A percentile compares a stretch with the other conserved stretches of the same genome.
phyloP scores from a whole-genome alignment of 139 green algal species.

The Volvox reticuliferus region DNA sequence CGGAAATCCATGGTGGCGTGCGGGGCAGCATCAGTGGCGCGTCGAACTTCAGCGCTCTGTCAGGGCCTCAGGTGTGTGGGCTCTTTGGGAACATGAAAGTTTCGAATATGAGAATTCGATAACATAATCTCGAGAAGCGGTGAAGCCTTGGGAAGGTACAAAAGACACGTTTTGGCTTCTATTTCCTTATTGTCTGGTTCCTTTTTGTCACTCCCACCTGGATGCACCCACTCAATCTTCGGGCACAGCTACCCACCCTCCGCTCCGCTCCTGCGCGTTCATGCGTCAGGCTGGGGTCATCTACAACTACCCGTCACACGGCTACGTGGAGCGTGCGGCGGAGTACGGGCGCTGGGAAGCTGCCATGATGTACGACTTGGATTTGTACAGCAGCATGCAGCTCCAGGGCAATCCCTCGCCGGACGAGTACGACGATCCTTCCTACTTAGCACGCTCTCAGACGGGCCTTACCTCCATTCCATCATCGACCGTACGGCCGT shows the following conservation, averaged over 20 bases:
- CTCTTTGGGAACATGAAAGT: no score
- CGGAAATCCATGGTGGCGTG: background rate
- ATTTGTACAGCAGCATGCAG: conserved; percentile 43
- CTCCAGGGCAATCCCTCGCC: background rate
- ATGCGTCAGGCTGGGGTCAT: background rate
- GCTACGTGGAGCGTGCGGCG: conserved; percentile 10
- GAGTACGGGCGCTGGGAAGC: conserved; percentile 39
- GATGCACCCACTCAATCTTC: no score
- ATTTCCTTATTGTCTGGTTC: no score
- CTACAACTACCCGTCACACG: conserved; percentile 34
- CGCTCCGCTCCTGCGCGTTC: no score
- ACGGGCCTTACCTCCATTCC: background rate
- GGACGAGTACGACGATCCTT: conserved; percentile 36
- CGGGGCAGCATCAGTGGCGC: conserved; percentile 8
- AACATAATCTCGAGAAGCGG: no score
- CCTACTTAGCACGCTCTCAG: background rate
- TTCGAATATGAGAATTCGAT: no score
- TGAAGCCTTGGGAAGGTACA: no score
- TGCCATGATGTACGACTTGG: conserved; percentile 29
- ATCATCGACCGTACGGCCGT: background rate
- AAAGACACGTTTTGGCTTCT: no score
- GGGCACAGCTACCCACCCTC: no score
- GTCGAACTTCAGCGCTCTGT: conserved; percentile 21
- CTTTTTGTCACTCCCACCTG: no score
- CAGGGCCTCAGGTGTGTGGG: background rate